Conservation (phyloP, 2,329 filamentous ascomycete genomes). For the Clarireedia sp. region DNA sequence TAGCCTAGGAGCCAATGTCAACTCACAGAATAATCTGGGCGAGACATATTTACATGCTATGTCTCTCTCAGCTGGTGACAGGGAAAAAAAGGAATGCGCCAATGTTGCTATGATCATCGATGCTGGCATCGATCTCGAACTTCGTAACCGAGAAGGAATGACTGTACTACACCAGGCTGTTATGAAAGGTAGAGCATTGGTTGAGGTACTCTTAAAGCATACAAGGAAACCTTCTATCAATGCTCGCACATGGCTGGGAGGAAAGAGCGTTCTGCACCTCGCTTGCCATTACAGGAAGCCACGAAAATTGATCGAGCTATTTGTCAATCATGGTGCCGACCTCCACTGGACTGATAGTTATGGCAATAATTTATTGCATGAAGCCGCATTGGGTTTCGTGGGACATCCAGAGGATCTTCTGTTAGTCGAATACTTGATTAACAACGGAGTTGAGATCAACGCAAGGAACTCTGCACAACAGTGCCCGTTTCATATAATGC, state of each 20-base stretch:
- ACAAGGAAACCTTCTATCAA: neutral
- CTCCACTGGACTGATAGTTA: slow-evolving; percentile 2
- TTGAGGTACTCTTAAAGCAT: neutral
- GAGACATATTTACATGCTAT: neutral
- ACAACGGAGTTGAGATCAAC: neutral
- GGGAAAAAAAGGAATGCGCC: neutral
- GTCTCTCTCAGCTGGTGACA: neutral
- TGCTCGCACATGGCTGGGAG: neutral
- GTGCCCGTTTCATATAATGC: slow-evolving; percentile 8
- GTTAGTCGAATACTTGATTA: neutral
- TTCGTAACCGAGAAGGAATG: neutral
- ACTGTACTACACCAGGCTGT: neutral
- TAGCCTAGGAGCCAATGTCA: neutral
- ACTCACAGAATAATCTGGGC: neutral
- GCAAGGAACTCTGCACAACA: slow-evolving; percentile 1
- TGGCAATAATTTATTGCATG: slow-evolving; percentile 10
- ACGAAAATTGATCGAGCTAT: neutral
- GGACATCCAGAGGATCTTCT: neutral
- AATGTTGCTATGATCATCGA: neutral
- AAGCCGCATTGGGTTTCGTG: neutral
- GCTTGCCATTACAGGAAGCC: neutral
- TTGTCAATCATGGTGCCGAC: slow-evolving; percentile 9
- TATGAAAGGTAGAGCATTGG: neutral
- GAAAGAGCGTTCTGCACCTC: slow-evolving; percentile 8
- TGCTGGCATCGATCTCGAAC: neutral